Base-by-base conservation (phyloP, 2,329 filamentous ascomycete species). In the Sclerotiophoma versabilis region DNA sequence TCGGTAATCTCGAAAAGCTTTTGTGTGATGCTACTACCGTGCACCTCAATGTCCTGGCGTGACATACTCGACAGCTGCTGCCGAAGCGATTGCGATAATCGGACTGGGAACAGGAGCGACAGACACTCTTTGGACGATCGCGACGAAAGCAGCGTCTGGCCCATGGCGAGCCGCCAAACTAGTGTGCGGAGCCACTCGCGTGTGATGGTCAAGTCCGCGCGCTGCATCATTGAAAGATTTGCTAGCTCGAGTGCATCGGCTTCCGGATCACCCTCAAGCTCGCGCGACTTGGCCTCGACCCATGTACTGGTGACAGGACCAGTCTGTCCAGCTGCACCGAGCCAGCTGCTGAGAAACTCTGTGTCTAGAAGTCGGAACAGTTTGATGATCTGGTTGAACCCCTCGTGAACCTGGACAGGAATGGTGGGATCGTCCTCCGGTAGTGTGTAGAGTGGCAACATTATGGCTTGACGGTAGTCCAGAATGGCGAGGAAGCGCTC, bases 1-100 rank as follows among this genome's bases (percentile, higher is more conserved):
- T 83, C 84, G 0, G 83, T 82, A 56, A 86, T 83, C 62, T 86
- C 84, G 49, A 86, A 84, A 4, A 86, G 74, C 64, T 86, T 86
- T 56, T 84, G 80, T 46, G 85, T 73, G 49, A 86, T 83, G 19
- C 81, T 81, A 30, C 77, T 81, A 7, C 84, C 83, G 59, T 86
- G 83, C 4, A 83, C 80, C 23, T 79, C 79, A 53, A 86, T 80
- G 47, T 79, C 80, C 30, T 79, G 69, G 14, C 71, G 70, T 4
- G 76, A 77, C 61, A 80, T 77, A 43, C 64, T 69, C 1, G 70
- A 71, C 14, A 81, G 66, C 49, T 79, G 77, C 23, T 74, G 69
- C 4, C 78, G 77, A 2, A 81, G 68, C 46, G 77, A 76, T 45
- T 73, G 71, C 1, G 78, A 80, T 5, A 81, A 68, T 0, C 75